A percentile compares a stretch with the other conserved stretches of the same genome.
Conservation (phyloP, 2,329 filamentous ascomycete species). For the Diaporthe capsici region DNA sequence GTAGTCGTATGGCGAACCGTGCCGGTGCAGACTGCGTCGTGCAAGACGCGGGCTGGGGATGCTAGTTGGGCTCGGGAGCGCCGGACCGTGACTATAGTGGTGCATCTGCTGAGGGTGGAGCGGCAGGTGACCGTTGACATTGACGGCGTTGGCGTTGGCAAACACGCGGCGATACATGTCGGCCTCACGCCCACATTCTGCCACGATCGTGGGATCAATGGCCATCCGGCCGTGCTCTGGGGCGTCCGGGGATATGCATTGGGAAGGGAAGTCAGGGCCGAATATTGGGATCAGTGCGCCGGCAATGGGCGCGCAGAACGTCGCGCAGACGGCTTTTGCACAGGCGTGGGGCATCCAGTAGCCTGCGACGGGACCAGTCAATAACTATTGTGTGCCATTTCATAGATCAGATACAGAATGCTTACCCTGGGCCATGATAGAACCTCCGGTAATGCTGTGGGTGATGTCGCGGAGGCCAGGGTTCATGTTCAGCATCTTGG, state of each 20-base stretch:
- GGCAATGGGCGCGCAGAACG: conserved; percentile 89
- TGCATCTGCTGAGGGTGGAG: conserved; percentile 39
- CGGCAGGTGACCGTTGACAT: conserved; percentile 38
- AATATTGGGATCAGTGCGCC: conserved; percentile 92
- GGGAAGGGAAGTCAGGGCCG: conserved; percentile 81
- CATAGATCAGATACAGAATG: background rate
- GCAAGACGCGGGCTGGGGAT: conserved; percentile 39
- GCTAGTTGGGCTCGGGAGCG: conserved; percentile 45
- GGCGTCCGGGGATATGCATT: conserved; percentile 77
- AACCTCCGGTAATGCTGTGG: conserved; percentile 94
- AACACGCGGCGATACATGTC: conserved; percentile 56
- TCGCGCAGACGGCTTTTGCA: conserved; percentile 88
- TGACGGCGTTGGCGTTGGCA: conserved; percentile 44
- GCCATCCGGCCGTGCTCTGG: conserved; percentile 76
- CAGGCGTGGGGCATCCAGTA: conserved; percentile 97
- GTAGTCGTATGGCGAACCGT: conserved; percentile 40
- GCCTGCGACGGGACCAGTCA: conserved; percentile 66
- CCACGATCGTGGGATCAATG: conserved; percentile 71
- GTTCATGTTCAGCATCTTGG: conserved; percentile 84
- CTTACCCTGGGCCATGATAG: conserved; percentile 89
- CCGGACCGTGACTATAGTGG: conserved; percentile 38
- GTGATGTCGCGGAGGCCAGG: conserved; percentile 89
- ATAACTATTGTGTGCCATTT: background rate
- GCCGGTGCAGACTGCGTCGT: conserved; percentile 23
- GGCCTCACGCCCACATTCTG: conserved; percentile 65